Percentiles rank a stretch among this genome's conserved stretches.
Conservation (phyloP, 192 early-diverging fungal species). For the Backusella circina region DNA sequence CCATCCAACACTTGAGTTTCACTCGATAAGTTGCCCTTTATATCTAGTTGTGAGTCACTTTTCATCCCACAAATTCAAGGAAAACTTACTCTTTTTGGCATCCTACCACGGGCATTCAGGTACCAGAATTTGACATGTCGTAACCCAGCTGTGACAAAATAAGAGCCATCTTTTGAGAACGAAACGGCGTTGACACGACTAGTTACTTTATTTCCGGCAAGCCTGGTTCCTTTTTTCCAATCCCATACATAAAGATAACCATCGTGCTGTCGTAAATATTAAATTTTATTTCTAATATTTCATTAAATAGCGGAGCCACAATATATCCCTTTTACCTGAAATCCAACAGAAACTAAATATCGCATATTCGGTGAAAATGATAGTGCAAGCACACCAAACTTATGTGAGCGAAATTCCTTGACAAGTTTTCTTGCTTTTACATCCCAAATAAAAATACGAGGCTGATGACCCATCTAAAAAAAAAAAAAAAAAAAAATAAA, state of each 20-base stretch:
- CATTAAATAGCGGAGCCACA: background rate
- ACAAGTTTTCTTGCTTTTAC: slow-evolving; percentile 48
- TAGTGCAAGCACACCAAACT: slow-evolving; percentile 68
- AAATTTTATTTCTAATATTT: background rate
- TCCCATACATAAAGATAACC: slow-evolving; percentile 83
- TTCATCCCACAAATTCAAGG: background rate
- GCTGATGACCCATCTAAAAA: slow-evolving; percentile 70
- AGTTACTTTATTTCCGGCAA: slow-evolving; percentile 64
- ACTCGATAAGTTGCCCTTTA: slow-evolving; percentile 22
- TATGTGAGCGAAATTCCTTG: slow-evolving; percentile 67
- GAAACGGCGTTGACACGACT: slow-evolving; percentile 58
- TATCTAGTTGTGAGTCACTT: background rate
- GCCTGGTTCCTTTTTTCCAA: slow-evolving; percentile 58
- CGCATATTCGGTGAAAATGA: slow-evolving; percentile 69
- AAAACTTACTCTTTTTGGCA: slow-evolving; percentile 28
- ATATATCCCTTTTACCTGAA: slow-evolving; percentile 47
- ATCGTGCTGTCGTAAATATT: slow-evolving; percentile 58
- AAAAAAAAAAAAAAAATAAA: background rate
- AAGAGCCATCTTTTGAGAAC: slow-evolving; percentile 59
- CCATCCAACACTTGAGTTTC: slow-evolving; percentile 64
- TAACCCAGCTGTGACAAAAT: slow-evolving; percentile 76
- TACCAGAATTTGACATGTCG: slow-evolving; percentile 83
- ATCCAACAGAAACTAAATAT: slow-evolving; percentile 71
- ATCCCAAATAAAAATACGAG: slow-evolving; percentile 72
- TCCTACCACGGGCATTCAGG: slow-evolving; percentile 44